These are phyloP conservation scores for Vaccinium myrtillus DNA, from an alignment of 148 eudicot genomes.

Conservation along the genomic window DNA sequence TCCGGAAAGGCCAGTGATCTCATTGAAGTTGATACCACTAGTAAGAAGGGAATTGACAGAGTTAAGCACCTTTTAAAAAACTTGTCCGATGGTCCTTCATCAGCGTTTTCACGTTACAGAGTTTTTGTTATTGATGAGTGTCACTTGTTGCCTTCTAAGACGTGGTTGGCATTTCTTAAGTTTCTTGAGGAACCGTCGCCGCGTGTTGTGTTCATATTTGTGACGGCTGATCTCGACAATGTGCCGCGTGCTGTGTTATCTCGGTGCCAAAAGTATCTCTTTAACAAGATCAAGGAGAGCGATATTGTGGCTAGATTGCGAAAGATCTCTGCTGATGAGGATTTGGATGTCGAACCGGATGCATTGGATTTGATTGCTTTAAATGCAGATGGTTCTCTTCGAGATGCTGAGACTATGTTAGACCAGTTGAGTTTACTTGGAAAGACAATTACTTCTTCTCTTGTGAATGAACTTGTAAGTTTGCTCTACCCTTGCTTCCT, in stretches of 20 bases:
- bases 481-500: conserved; percentile 15
- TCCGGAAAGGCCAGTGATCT: conserved; percentile 66
- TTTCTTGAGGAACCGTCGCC: conserved; percentile 78
- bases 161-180: conserved; percentile 77
- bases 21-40: conserved; percentile 67
- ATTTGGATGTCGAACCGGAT: conserved; percentile 74
- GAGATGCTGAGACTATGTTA: conserved; percentile 96
- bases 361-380: conserved; percentile 87
- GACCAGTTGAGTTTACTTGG: conserved; percentile 97
- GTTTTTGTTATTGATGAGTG: conserved; percentile 77
- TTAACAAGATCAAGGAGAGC: conserved; percentile 74
- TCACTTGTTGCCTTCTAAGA: conserved; percentile 81
- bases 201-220: conserved; percentile 71
- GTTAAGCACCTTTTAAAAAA: conserved; percentile 59
- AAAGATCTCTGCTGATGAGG: conserved; percentile 66
- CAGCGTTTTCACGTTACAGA: conserved; percentile 51
- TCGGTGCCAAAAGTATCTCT: conserved; percentile 82
- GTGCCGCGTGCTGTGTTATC: conserved; percentile 78
- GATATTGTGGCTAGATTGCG: conserved; percentile 73
- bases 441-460: conserved; percentile 68
- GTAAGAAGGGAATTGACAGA: conserved; percentile 67
- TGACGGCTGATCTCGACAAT: conserved; percentile 85
- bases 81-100: conserved; percentile 45
- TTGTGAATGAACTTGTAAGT: conserved; percentile 96
- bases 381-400: conserved; percentile 92